phyloP scores from a whole-genome alignment of 495 filamentous ascomycete species.

The Oidiodendron maius region DNA sequence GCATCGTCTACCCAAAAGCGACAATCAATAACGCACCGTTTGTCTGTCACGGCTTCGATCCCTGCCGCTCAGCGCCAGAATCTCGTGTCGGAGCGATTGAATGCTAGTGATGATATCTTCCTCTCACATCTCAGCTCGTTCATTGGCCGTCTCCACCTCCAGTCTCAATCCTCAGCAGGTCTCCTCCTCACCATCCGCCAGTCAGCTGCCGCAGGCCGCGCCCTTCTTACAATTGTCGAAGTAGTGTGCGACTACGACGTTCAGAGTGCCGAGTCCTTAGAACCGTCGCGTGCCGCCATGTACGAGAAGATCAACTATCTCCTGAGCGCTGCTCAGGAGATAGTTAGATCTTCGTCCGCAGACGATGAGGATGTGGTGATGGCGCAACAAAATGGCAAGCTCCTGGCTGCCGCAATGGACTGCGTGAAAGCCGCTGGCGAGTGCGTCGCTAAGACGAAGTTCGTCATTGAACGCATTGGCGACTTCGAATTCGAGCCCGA shows the following conservation, averaged over 20 bases:
- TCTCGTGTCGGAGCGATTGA: constrained; percentile 57
- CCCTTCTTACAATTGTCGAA: constrained; percentile 74
- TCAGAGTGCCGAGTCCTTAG: constrained; percentile 55
- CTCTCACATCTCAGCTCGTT: constrained; percentile 85
- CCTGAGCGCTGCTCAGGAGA: constrained; percentile 70
- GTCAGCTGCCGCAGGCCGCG: constrained; percentile 73
- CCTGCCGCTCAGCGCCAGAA: constrained; percentile 32
- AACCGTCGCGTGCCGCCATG: constrained; percentile 70
- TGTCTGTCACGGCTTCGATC: constrained; percentile 39
- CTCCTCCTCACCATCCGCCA: constrained; percentile 67
- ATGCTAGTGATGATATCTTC: constrained; percentile 74
- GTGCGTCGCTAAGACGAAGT: constrained; percentile 78
- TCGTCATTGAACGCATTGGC: constrained; percentile 83
- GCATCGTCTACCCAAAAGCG: constrained; percentile 23
- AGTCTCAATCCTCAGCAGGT: constrained; percentile 81
- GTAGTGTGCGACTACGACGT: constrained; percentile 73
- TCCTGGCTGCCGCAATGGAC: constrained; percentile 76
- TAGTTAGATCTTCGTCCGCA: constrained; percentile 55
- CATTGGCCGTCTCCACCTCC: constrained; percentile 82
- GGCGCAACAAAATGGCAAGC: constrained; percentile 69
- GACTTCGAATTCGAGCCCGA: constrained; percentile 80
- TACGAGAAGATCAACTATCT: constrained; percentile 72
- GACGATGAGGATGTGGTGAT: constrained; percentile 72
- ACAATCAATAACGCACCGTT: constrained; percentile 46
- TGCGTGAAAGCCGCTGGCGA: constrained; percentile 89